phyloP scores from a whole-genome alignment of 805 yeast species.

The Candida rishiriensis region DNA sequence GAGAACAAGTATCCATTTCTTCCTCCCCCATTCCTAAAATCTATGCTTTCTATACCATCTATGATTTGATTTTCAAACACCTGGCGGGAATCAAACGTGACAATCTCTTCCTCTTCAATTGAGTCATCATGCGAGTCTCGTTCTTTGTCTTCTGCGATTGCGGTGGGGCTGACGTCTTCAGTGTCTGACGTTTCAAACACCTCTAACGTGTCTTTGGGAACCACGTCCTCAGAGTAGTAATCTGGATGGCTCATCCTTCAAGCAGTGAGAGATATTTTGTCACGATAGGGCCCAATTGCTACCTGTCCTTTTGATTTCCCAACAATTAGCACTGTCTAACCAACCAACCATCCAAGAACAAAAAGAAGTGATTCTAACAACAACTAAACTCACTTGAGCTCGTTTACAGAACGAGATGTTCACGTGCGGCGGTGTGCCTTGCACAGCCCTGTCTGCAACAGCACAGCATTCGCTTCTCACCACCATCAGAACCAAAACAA shows the following conservation, averaged over 20 bases:
- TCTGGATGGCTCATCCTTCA: constrained; percentile 9
- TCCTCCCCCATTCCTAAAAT: neutral
- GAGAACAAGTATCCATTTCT: neutral
- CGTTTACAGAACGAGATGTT: no score
- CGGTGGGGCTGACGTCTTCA: neutral
- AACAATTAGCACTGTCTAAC: no score
- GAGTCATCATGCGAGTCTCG: neutral
- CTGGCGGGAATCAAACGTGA: constrained; percentile 1
- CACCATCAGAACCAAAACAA: no score
- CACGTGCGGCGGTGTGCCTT: no score
- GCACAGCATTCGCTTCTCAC: no score
- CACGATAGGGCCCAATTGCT: no score
- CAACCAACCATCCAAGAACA: no score
- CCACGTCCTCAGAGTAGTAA: constrained; percentile 25
- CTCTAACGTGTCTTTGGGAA: constrained; percentile 17
- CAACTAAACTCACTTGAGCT: no score
- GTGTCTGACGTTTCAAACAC: constrained; percentile 17
- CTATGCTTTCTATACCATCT: neutral
- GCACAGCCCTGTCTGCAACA: no score
- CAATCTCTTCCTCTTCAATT: neutral
- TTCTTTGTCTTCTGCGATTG: neutral
- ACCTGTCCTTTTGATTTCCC: no score
- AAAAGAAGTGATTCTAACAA: no score
- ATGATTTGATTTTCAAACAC: constrained; percentile 2
- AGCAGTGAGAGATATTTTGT: no score